These are phyloP conservation scores for Tremella yokohamensis DNA, from an alignment of 768 basidiomycete genomes.

Conservation along the genomic window DNA sequence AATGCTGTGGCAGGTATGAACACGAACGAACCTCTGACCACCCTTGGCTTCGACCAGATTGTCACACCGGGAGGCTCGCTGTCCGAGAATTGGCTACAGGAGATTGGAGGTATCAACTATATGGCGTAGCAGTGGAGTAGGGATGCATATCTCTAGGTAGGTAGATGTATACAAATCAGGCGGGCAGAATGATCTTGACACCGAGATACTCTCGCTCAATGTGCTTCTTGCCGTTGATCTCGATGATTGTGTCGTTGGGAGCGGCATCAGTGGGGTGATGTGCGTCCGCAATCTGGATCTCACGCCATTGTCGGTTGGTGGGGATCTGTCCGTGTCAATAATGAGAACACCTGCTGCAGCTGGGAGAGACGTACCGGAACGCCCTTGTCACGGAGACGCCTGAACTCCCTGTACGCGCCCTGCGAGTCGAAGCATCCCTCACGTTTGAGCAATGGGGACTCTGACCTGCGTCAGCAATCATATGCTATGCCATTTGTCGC, in stretches of 20 bases:
- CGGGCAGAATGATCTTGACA: constrained; percentile 31
- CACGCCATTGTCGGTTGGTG: constrained; percentile 44
- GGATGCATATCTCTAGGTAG: too few relatives aligned
- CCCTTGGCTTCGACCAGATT: too few relatives aligned
- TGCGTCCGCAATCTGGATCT: constrained; percentile 41
- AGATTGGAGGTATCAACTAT: neutral
- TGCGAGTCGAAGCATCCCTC: constrained; percentile 45
- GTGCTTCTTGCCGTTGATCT: constrained; percentile 27
- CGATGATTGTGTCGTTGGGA: constrained; percentile 7
- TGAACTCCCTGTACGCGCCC: constrained; percentile 47
- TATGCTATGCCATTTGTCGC: constrained; percentile 8
- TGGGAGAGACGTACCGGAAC: constrained; percentile 38
- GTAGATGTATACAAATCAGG: constrained; percentile 2
- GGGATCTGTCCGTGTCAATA: constrained; percentile 18
- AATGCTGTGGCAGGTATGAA: neutral
- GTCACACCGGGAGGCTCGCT: neutral
- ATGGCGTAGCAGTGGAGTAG: too few relatives aligned
- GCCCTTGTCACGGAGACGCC: constrained; percentile 34
- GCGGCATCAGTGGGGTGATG: constrained; percentile 27
- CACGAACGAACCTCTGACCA: neutral
- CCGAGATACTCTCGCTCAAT: constrained; percentile 26
- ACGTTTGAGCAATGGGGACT: constrained; percentile 43
- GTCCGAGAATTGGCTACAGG: constrained; percentile 1
- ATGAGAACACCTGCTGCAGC: constrained; percentile 1
- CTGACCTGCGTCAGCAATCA: constrained; percentile 9